phyloP scores from a whole-genome alignment of 768 basidiomycete genomes.

The Naematelia encephala region DNA sequence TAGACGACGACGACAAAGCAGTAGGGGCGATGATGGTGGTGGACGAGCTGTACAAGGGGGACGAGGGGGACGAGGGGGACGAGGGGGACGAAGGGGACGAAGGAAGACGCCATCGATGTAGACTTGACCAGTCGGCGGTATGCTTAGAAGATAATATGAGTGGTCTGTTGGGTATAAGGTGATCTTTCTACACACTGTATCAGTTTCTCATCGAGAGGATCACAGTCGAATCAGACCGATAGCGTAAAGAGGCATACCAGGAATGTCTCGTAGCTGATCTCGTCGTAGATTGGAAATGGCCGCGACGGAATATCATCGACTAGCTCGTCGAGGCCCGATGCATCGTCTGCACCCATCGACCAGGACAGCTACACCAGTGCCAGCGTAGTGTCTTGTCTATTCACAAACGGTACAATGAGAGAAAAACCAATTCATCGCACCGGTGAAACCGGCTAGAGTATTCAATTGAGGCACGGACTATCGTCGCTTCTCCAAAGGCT shows the following conservation, averaged over 20 bases:
- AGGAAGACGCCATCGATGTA: neutral
- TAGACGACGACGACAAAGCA: neutral
- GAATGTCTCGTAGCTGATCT: conserved; percentile 17
- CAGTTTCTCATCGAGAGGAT: neutral
- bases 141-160: conserved; percentile 25
- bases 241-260: conserved; percentile 19
- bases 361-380: too few relatives aligned
- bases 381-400: too few relatives aligned
- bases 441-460: too few relatives aligned
- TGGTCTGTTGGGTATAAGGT: conserved; percentile 35
- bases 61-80: neutral
- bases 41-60: neutral
- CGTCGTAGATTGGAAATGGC: conserved; percentile 27
- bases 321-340: neutral
- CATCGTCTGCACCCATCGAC: too few relatives aligned
- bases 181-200: conserved; percentile 21
- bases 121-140: conserved; percentile 24
- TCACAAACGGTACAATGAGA: too few relatives aligned
- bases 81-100: neutral
- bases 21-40: neutral
- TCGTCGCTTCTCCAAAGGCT: too few relatives aligned
- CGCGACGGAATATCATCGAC: neutral
- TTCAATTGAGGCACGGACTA: too few relatives aligned
- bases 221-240: neutral
- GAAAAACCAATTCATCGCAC: too few relatives aligned